These are phyloP conservation scores for Hypoxylon trugodes DNA, from an alignment of 495 filamentous ascomycete species.

Conservation along the genomic window DNA sequence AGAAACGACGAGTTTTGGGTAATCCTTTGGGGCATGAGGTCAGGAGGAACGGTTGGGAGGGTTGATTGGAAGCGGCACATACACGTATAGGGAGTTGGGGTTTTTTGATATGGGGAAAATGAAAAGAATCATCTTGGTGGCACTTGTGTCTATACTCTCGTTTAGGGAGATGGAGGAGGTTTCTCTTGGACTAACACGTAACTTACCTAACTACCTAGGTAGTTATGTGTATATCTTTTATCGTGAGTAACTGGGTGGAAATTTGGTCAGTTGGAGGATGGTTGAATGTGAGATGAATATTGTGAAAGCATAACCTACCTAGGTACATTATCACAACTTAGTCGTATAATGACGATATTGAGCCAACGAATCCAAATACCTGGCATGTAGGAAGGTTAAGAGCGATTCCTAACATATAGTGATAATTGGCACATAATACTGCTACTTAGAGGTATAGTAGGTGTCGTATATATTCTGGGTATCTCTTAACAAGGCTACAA, in stretches of 20 bases:
- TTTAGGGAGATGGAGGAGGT: not conserved
- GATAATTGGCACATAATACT: no score
- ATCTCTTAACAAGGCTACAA: no score
- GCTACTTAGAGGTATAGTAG: no score
- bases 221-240: not conserved
- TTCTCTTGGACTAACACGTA: not conserved
- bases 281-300: constrained; percentile 8
- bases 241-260: not conserved
- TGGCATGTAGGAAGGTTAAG: no score
- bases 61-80: constrained; percentile 11
- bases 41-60: constrained; percentile 3
- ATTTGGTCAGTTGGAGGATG: not conserved
- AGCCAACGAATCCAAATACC: no score
- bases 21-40: not conserved
- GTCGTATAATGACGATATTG: no score
- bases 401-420: no score
- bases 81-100: constrained; percentile 13
- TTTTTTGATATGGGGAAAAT: constrained; percentile 7
- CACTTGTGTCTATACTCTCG: constrained; percentile 25
- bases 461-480: no score
- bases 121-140: constrained; percentile 19
- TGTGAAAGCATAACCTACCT: not conserved
- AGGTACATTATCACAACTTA: constrained; percentile 6
- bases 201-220: not conserved
- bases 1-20: constrained; percentile 45